Evolutionary conservation across 352 stramenopile species (phyloP).

Genomic region (Peronospora belbahrii): DNA sequence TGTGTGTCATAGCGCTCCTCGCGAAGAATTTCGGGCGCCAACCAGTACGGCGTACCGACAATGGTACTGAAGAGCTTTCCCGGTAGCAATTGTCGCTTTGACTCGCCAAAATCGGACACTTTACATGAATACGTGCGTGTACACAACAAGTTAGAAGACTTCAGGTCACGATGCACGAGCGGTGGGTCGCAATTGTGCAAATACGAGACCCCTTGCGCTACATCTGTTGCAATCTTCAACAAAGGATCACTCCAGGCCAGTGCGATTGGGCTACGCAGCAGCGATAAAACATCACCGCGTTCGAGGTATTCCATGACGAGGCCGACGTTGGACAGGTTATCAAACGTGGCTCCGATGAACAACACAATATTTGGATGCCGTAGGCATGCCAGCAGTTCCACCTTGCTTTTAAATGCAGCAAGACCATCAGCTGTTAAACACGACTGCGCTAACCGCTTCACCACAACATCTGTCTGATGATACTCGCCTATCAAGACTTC

Average conservation of each 20-base stretch:
- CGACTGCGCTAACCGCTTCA: conserved; percentile 66
- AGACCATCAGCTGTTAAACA: conserved; percentile 52
- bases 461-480: conserved; percentile 60
- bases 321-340: conserved; percentile 71
- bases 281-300: conserved; percentile 51
- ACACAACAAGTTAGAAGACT: conserved; percentile 71
- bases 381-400: conserved; percentile 72
- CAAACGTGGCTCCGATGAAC: conserved; percentile 80
- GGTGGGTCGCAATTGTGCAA: conserved; percentile 75
- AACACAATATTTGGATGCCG: conserved; percentile 83
- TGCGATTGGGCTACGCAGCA: conserved; percentile 55
- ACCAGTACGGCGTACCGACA: conserved; percentile 80
- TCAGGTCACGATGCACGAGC: conserved; percentile 77
- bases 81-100: conserved; percentile 42
- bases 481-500: conserved; percentile 71
- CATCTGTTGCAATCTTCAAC: conserved; percentile 75
- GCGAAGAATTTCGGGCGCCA: conserved; percentile 77
- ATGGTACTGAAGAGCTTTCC: conserved; percentile 60
- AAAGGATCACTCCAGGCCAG: conserved; percentile 72
- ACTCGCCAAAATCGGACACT: conserved; percentile 76
- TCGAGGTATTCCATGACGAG: conserved; percentile 78
- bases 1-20: conserved; percentile 76
- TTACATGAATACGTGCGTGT: conserved; percentile 75
- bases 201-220: conserved; percentile 73
- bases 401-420: conserved; percentile 64